These are phyloP conservation scores for Rutstroemia sp. DNA, from an alignment of 2,329 filamentous ascomycete species.

Conservation along the genomic window DNA sequence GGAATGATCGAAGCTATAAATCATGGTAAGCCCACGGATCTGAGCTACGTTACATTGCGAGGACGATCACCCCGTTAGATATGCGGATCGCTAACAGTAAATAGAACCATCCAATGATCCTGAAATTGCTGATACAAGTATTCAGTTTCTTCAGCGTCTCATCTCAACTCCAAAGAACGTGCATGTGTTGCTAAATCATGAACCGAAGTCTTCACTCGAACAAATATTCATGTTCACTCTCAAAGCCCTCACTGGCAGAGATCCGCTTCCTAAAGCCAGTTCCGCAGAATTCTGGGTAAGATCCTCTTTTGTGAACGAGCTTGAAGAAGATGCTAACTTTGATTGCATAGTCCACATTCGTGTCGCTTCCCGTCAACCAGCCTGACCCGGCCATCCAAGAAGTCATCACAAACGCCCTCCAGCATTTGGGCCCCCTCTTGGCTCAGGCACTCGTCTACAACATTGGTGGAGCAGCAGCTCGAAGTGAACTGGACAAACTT, in stretches of 20 bases:
- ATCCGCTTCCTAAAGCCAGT: slow-evolving; percentile 68
- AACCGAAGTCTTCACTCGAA: slow-evolving; percentile 50
- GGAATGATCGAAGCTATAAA: slow-evolving; percentile 55
- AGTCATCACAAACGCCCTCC: slow-evolving; percentile 42
- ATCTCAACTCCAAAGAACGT: slow-evolving; percentile 46
- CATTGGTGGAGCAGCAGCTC: slow-evolving; percentile 58
- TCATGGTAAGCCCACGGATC: slow-evolving; percentile 33
- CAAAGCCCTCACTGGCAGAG: slow-evolving; percentile 60
- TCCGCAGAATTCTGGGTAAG: slow-evolving; percentile 69
- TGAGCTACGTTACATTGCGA: neutral
- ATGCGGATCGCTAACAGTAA: slow-evolving; percentile 3
- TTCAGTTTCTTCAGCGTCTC: slow-evolving; percentile 63
- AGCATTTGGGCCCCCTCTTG: slow-evolving; percentile 55
- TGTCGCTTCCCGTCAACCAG: slow-evolving; percentile 23
- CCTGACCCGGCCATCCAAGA: neutral
- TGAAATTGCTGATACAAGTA: slow-evolving; percentile 65
- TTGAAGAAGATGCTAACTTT: neutral
- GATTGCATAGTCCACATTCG: slow-evolving; percentile 42
- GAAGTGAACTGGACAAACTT: slow-evolving; percentile 66
- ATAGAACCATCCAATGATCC: slow-evolving; percentile 55
- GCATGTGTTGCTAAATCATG: slow-evolving; percentile 50
- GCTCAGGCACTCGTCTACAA: slow-evolving; percentile 54
- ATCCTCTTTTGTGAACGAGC: neutral
- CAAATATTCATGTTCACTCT: slow-evolving; percentile 67
- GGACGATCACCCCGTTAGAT: neutral